These are phyloP conservation scores for Byssochlamys sp. DNA, from an alignment of 2,329 filamentous ascomycete species.

Conservation along the genomic window DNA sequence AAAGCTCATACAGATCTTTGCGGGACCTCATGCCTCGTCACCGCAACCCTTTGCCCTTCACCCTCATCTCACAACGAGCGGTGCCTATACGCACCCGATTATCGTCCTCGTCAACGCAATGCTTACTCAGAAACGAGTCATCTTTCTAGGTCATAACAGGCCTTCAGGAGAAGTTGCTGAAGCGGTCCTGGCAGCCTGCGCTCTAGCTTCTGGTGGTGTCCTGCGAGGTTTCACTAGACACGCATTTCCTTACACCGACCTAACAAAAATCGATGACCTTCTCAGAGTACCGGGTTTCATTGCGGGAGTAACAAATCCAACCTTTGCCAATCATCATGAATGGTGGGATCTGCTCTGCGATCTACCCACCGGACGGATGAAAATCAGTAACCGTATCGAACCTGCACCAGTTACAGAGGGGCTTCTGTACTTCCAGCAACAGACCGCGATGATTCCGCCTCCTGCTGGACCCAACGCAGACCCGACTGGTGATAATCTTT, in stretches of 20 bases:
- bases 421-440: slow-evolving; percentile 75
- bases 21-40: slow-evolving; percentile 67
- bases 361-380: slow-evolving; percentile 80
- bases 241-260: slow-evolving; percentile 93
- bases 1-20: slow-evolving; percentile 93
- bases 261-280: slow-evolving; percentile 94
- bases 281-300: slow-evolving; percentile 95
- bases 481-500: slow-evolving; percentile 73
- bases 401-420: slow-evolving; percentile 73
- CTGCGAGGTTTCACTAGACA: slow-evolving; percentile 88
- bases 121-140: slow-evolving; percentile 88
- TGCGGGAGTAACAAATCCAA: slow-evolving; percentile 92
- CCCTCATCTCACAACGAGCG: slow-evolving; percentile 85
- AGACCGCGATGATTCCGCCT: slow-evolving; percentile 29
- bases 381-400: slow-evolving; percentile 85
- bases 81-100: slow-evolving; percentile 80
- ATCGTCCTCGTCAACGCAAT: slow-evolving; percentile 91
- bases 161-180: slow-evolving; percentile 94
- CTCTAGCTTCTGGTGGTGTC: slow-evolving; percentile 83
- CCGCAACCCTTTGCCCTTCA: slow-evolving; percentile 79
- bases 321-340: slow-evolving; percentile 85
- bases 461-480: slow-evolving; percentile 41
- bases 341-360: slow-evolving; percentile 99
- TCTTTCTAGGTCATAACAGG: slow-evolving; percentile 90
- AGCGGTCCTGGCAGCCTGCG: slow-evolving; percentile 93